Evolutionary conservation across 2,329 filamentous ascomycete genomes (phyloP).

Genomic region (Xylariales sp.): DNA sequence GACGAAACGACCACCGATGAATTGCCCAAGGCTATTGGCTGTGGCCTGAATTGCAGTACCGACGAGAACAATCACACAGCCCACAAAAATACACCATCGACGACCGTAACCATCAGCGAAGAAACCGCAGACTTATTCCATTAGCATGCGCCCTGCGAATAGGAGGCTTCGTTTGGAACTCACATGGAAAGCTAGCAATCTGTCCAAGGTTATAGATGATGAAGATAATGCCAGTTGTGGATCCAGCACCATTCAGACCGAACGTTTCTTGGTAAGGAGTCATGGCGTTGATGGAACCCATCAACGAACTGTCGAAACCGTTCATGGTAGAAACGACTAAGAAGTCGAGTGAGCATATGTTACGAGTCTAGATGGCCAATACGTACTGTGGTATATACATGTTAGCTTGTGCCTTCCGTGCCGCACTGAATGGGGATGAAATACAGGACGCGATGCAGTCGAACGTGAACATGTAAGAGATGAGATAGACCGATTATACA

Average conservation of each 20-base stretch:
- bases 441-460: too few species aligned
- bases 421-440: too few species aligned
- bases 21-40: slow-evolving; percentile 40
- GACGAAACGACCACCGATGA: slow-evolving; percentile 52
- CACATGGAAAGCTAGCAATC: slow-evolving; percentile 44
- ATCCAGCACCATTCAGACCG: slow-evolving; percentile 39
- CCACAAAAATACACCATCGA: slow-evolving; percentile 51
- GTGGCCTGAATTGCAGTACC: slow-evolving; percentile 47
- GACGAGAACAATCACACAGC: slow-evolving; percentile 45
- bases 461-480: too few species aligned
- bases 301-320: slow-evolving; percentile 54
- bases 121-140: slow-evolving; percentile 36
- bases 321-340: slow-evolving; percentile 45
- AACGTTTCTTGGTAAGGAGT: slow-evolving; percentile 44
- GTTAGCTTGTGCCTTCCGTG: too few species aligned
- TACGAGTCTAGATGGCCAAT: too few species aligned
- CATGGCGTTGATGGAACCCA: slow-evolving; percentile 49
- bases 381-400: too few species aligned
- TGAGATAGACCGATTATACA: too few species aligned
- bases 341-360: not conserved
- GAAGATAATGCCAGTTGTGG: slow-evolving; percentile 40
- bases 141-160: not conserved
- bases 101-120: slow-evolving; percentile 48
- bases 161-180: not conserved
- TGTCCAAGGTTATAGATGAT: slow-evolving; percentile 47